phyloP scores from a whole-genome alignment of 148 eudicot species.

The Polygonum aviculare region DNA sequence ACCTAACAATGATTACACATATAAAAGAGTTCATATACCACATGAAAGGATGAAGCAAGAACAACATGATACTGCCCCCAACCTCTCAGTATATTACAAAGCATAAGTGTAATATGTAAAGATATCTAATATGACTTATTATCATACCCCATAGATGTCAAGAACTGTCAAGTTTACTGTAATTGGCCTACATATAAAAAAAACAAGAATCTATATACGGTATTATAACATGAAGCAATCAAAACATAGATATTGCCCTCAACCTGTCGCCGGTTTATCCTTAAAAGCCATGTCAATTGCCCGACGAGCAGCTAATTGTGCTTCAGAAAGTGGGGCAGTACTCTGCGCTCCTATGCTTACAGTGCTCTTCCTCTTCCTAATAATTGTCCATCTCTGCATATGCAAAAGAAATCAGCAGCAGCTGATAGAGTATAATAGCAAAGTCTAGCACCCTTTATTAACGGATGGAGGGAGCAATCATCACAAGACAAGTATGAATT shows the following conservation, averaged over 20 bases:
- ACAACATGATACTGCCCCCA: neutral
- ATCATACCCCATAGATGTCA: neutral
- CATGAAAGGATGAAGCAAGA: neutral
- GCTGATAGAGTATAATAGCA: neutral
- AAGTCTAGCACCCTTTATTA: neutral
- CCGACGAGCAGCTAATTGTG: slow-evolving; percentile 46
- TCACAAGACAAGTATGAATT: neutral
- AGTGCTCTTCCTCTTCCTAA: slow-evolving; percentile 45
- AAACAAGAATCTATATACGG: neutral
- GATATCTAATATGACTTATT: neutral
- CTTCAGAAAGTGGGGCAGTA: slow-evolving; percentile 38
- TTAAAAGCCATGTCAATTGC: slow-evolving; percentile 58
- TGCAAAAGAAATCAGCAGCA: neutral
- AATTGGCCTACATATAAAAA: neutral
- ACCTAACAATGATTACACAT: neutral
- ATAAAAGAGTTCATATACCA: neutral
- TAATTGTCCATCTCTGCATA: slow-evolving; percentile 68
- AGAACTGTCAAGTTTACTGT: neutral
- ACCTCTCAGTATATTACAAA: slow-evolving; percentile 23
- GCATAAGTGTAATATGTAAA: neutral
- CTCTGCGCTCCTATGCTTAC: slow-evolving; percentile 16
- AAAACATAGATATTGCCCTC: neutral
- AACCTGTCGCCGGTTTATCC: slow-evolving; percentile 25
- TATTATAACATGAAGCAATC: neutral
- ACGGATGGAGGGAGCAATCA: neutral